Conservation (phyloP, 1,284 basidiomycete genomes). For the Pseudozyma hubeiensis region DNA sequence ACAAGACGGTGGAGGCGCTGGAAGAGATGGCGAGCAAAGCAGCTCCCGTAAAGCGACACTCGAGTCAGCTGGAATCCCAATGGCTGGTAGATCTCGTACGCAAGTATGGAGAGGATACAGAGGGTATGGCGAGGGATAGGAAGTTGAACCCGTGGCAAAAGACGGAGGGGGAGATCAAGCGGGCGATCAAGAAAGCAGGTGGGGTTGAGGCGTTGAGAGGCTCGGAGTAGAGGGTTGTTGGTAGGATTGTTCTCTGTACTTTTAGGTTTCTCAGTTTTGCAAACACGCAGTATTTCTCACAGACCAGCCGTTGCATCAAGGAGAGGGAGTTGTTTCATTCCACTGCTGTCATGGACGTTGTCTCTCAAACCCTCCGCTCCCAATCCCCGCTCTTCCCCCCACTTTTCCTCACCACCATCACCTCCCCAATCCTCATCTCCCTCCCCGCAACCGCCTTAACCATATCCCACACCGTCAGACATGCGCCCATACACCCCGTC, state of each 20-base stretch:
- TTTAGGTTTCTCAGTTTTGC: neutral
- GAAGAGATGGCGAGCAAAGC: constrained; percentile 27
- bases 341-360: too few species aligned
- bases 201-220: constrained; percentile 32
- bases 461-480: constrained; percentile 91
- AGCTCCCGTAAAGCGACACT: constrained; percentile 73
- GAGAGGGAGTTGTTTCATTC: neutral
- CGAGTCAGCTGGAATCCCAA: constrained; percentile 77
- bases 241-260: constrained; percentile 5
- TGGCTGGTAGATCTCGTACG: constrained; percentile 79
- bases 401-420: constrained; percentile 77
- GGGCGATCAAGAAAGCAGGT: constrained; percentile 63
- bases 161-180: constrained; percentile 82
- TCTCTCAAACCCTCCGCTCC: constrained; percentile 19
- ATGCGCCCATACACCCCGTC: constrained; percentile 81
- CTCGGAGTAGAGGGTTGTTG: neutral
- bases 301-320: neutral
- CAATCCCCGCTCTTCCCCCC: constrained; percentile 79
- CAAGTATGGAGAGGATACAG: constrained; percentile 80
- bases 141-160: constrained; percentile 86
- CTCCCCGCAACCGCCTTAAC: constrained; percentile 85
- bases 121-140: constrained; percentile 82
- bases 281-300: neutral
- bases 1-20: constrained; percentile 8
- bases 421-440: constrained; percentile 77